Percentiles rank a stretch among this genome's conserved stretches.
These are phyloP conservation scores for Enterospora canceri DNA, from an alignment of 371 early-diverging fungal species.

Conservation along the genomic window DNA sequence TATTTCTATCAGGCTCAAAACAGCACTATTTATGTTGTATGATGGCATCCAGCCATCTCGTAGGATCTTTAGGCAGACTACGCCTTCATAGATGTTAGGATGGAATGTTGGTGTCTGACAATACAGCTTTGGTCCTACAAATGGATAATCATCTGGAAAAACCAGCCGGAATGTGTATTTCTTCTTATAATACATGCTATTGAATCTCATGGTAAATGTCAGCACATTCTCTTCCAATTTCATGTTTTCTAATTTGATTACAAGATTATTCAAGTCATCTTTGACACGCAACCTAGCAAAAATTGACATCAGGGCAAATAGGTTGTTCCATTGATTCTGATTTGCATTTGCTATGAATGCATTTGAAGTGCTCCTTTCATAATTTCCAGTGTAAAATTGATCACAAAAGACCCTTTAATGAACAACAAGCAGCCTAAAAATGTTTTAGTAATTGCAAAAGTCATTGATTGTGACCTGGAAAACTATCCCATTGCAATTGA, in stretches of 20 bases:
- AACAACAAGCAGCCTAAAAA: background rate
- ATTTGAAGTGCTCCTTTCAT: background rate
- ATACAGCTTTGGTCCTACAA: slow-evolving; percentile 46
- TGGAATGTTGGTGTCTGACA: slow-evolving; percentile 44
- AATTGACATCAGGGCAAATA: background rate
- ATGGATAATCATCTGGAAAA: slow-evolving; percentile 50
- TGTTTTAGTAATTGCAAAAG: background rate
- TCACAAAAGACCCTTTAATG: background rate
- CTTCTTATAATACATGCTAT: background rate
- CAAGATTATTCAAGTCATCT: background rate
- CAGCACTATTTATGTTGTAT: slow-evolving; percentile 39
- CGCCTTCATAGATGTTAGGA: slow-evolving; percentile 51
- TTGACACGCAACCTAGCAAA: background rate
- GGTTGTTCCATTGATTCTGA: background rate
- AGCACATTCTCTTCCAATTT: background rate
- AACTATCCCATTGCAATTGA: background rate
- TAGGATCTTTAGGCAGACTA: slow-evolving; percentile 52
- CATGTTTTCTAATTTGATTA: background rate
- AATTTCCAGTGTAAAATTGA: background rate
- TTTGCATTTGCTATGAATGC: background rate
- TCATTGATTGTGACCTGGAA: background rate
- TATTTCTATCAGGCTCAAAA: slow-evolving; percentile 38
- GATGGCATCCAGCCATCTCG: slow-evolving; percentile 49
- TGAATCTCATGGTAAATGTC: background rate
- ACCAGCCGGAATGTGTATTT: slow-evolving; percentile 19